Evolutionary conservation across 2,329 filamentous ascomycete species (phyloP), one percentile per base, ranked within the genome.

Genomic region (Nothophoma quercina): DNA sequence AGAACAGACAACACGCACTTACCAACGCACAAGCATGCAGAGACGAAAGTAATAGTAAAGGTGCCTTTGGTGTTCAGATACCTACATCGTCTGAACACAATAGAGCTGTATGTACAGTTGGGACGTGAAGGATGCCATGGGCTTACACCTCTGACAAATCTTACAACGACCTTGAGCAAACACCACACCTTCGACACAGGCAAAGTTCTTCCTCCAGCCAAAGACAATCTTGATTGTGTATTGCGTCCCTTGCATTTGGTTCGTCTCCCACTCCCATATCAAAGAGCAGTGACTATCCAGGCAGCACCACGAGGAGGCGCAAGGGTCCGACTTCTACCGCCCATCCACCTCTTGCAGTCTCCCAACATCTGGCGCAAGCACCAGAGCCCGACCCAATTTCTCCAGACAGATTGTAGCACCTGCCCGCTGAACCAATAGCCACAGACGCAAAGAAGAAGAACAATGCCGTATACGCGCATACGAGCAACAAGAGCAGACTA

Each of bases 231-330:
- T 40, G 3, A 28, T 22, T 7, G 8, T 32, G 16, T 6, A 40
- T 15, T 38, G 67, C 67, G 67, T 69, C 61, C 63, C 67, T 64
- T 65, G 68, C 69, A 71, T 72, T 60, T 69, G 55, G 69, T 69
- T 72, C 63, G 58, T 68, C 65, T 64, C 51, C 48, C 51, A 33
- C 48, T 44, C 21, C 18, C 32, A 15, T 23, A 34, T 18, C 3
- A 26, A 40, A 28, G 48, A 28, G 33, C 35, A 30, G 45, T 58
- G 59, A 68, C 62, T 70, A 67, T 70, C 68, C 69, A 71, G 69
- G 62, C 58, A 58, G 66, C 65, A 72, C 69, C 66, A 61, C 69
- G 67, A 56, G 69, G 68, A 72, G 66, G 69, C 68, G 69, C 69
- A 68, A 67, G 69, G 66, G 62, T 71, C 68, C 69, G 68, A 67